A percentile compares a stretch with the other conserved stretches of the same genome.
Evolutionary conservation across 768 basidiomycete species (phyloP).

Genomic region (Boletus insuetus): DNA sequence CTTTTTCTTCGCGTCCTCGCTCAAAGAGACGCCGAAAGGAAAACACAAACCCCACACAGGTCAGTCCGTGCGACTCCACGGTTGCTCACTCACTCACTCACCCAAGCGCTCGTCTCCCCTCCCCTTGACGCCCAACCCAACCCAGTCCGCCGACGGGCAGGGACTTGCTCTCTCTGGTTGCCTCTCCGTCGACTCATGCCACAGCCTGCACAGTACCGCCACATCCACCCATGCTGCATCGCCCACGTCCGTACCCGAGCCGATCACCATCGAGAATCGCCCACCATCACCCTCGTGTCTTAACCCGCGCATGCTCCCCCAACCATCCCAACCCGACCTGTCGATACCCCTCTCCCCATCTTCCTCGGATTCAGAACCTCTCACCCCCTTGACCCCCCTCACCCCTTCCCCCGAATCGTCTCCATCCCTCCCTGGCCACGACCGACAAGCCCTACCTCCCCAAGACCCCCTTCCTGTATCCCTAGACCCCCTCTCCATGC

Average conservation of each 20-base stretch:
- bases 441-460: conserved; percentile 16
- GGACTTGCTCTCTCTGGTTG: not conserved
- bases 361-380: conserved; percentile 7
- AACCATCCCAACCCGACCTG: not conserved
- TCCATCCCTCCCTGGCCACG: conserved; percentile 25
- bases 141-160: not conserved
- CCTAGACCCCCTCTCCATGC: conserved; percentile 3
- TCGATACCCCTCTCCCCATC: conserved; percentile 2
- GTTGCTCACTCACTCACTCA: too few relatives aligned
- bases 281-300: not conserved
- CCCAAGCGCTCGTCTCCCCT: conserved; percentile 13
- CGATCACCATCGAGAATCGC: not conserved
- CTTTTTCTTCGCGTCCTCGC: conserved; percentile 12
- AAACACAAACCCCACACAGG: not conserved
- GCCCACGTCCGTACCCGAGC: conserved; percentile 4
- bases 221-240: not conserved
- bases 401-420: conserved; percentile 23
- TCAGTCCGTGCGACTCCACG: too few relatives aligned
- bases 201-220: conserved; percentile 3
- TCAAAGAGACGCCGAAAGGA: conserved; percentile 26
- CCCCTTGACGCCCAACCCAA: conserved; percentile 5
- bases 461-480: conserved; percentile 5
- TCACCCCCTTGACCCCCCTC: conserved; percentile 22
- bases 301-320: not conserved
- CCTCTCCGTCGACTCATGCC: not conserved